Evolutionary conservation across 768 basidiomycete species (phyloP).

Genomic region (Udeniomyces megalosporus): DNA sequence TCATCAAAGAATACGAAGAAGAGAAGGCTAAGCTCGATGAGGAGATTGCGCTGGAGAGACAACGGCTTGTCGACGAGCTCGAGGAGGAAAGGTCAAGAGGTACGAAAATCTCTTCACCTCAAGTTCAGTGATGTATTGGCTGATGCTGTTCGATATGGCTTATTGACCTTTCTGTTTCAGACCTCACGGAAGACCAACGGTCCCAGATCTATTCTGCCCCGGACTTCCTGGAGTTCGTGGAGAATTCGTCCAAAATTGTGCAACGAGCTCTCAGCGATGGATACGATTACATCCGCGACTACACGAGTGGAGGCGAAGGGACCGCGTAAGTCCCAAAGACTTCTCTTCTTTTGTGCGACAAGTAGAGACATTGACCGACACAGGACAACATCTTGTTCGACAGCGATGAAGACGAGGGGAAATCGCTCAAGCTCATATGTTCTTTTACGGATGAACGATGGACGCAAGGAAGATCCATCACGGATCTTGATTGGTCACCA

Average conservation of each 20-base stretch:
- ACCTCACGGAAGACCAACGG: conserved; percentile 73
- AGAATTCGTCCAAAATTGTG: conserved; percentile 84
- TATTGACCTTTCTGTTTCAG: conserved; percentile 33
- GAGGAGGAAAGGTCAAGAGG: conserved; percentile 15
- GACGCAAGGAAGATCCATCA: conserved; percentile 84
- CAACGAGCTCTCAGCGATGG: conserved; percentile 86
- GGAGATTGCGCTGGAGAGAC: conserved; percentile 62
- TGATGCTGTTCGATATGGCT: neutral
- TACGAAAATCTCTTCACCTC: neutral
- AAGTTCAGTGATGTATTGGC: neutral
- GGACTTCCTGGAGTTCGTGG: conserved; percentile 84
- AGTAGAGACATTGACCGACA: no score
- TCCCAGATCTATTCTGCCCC: conserved; percentile 66
- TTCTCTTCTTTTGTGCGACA: neutral
- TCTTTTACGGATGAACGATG: conserved; percentile 83
- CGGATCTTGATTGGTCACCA: conserved; percentile 93
- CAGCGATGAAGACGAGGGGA: conserved; percentile 81
- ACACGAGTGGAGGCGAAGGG: conserved; percentile 73
- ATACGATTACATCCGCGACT: conserved; percentile 95
- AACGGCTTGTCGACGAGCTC: conserved; percentile 67
- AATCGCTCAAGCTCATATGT: conserved; percentile 80
- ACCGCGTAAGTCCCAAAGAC: conserved; percentile 45
- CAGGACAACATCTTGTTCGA: no score
- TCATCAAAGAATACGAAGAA: conserved; percentile 51
- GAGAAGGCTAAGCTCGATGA: conserved; percentile 49